Evolutionary conservation across 495 filamentous ascomycete genomes (phyloP), one percentile per base, ranked within the genome.

Genomic region (Lepidopterella palustris): DNA sequence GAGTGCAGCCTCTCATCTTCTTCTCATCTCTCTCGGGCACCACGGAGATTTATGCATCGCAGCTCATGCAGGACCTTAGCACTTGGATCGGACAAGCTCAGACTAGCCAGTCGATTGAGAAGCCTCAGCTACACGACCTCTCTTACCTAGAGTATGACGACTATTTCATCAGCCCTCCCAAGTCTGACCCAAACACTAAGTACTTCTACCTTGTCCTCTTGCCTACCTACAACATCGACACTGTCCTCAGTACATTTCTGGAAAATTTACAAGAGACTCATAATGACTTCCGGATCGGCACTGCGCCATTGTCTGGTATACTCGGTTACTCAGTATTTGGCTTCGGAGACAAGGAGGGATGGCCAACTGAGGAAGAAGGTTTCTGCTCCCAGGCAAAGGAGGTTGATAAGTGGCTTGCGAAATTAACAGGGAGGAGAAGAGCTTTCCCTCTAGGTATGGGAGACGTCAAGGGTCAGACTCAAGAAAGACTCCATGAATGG

Each of bases 271-370:
- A 85, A 65, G 92, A 97, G 66, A 97, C 90, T 0, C 92, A 97
- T 67, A 80, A 97, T 73, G 92, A 97, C 71, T 97, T 97, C 74
- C 84, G 92, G 20, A 93, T 97, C 59, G 90, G 96, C 70, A 96
- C 90, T 0, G 86, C 88, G 1, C 87, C 93, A 0, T 71, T 97
- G 42, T 85, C 86, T 0, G 74, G 74, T 9, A 73, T 97, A 39
- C 76, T 89, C 3, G 92, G 92, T 10, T 97, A 95, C 67, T 88
- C 87, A 0, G 92, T 97, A 1, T 97, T 97, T 77, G 92, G 92
- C 0, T 86, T 96, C 64, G 92, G 92, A 20, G 92, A 97, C 69
- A 82, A 81, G 56, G 87, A 92, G 69, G 90, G 87, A 45, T 97
- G 92, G 92, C 88, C 90, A 1, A 89, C 85, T 0, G 89, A 92